Evolutionary conservation across 768 basidiomycete species (phyloP), one percentile per base, ranked within the genome.

Genomic region (Panaeolus papilionaceus): DNA sequence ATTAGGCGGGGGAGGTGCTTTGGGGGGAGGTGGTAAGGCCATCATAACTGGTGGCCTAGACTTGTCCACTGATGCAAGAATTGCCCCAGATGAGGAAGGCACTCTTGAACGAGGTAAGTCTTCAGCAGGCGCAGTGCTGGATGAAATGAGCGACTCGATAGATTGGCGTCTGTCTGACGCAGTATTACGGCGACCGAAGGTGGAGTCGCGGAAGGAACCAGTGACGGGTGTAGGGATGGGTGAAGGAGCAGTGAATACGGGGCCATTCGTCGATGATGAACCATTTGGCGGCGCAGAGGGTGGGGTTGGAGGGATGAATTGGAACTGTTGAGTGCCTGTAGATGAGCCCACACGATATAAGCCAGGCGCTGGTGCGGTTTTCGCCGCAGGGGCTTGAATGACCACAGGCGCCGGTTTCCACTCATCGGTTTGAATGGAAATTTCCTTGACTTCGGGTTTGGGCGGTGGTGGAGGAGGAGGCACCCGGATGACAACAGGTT

Each of bases 11-110:
- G 93, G 93, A 0, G 93, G 92, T 63, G 86, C 81, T 66, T 87
- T 88, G 6, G 91, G 91, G 3, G 93, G 93, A 1, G 94, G 93
- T 0, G 93, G 93, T 2, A 95, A 80, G 37, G 87, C 80, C 92
- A 95, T 93, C 78, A 89, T 94, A 37, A 58, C 54, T 0, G 95
- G 94, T 58, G 95, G 95, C 64, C 88, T 88, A 18, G 91, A 86
- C 81, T 91, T 95, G 80, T 93, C 92, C 37, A 90, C 84, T 5
- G 83, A 77, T 10, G 83, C 80, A 33, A 86, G 80, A 26, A 83
- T 79, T n/a, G 78, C 72, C 38, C 77, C 78, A 72, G n/a, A 69
- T 64, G 76, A 70, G n/a, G 90, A 89, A 20, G 88, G 82, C n/a
- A 87, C 86, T 49, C 90, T 87, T n/a, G 89, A 82, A 38, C 90